A percentile compares a stretch with the other conserved stretches of the same genome.
phyloP scores from a whole-genome alignment of 179 eudicot genomes.

The Silene noctiflora region DNA sequence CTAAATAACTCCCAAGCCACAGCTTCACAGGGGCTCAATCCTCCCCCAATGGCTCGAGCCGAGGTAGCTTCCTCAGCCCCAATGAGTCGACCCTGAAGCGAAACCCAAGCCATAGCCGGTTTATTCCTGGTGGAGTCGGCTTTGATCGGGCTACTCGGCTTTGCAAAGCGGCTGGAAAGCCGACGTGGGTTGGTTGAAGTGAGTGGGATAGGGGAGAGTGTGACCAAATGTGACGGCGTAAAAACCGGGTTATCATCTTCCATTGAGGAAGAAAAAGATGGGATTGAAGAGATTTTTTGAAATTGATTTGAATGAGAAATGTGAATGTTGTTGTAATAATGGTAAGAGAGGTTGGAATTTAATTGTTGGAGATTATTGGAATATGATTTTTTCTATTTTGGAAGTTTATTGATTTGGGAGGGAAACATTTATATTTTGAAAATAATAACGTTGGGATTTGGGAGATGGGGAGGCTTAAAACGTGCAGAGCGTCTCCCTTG shows the following conservation, averaged over 20 bases:
- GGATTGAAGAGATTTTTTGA: neutral
- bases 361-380: constrained; percentile 8
- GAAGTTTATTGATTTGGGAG: constrained; percentile 33
- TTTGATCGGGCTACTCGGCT: constrained; percentile 47
- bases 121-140: constrained; percentile 20
- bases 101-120: constrained; percentile 54
- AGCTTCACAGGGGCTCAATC: constrained; percentile 41
- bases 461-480: no score
- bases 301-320: constrained; percentile 5
- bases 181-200: constrained; percentile 53
- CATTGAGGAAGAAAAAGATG: constrained; percentile 11
- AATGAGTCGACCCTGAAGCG: constrained; percentile 75
- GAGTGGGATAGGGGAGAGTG: constrained; percentile 44
- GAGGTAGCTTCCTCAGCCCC: constrained; percentile 82
- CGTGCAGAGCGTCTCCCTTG: no score
- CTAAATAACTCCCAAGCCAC: constrained; percentile 83
- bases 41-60: constrained; percentile 45
- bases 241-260: constrained; percentile 18
- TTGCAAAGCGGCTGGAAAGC: constrained; percentile 57
- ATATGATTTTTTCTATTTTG: neutral
- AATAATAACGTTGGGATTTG: constrained; percentile 18
- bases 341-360: constrained; percentile 10
- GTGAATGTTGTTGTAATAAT: constrained; percentile 15
- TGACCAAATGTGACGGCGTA: constrained; percentile 33
- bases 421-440: constrained; percentile 17